These are phyloP conservation scores for Helichrysum umbraculigerum DNA, from an alignment of 129 eudicot genomes.

Conservation along the genomic window DNA sequence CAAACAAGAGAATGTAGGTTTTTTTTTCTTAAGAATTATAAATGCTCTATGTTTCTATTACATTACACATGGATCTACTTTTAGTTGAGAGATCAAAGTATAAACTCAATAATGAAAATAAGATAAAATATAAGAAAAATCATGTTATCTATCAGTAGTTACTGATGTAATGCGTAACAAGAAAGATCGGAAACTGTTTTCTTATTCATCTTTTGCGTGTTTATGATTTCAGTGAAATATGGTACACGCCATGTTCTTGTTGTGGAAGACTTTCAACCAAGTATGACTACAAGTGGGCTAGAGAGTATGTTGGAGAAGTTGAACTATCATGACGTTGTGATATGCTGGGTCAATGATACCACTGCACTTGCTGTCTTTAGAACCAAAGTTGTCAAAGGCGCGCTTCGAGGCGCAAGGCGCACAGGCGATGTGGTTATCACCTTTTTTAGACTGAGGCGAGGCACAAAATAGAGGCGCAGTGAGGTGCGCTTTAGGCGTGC, in stretches of 20 bases:
- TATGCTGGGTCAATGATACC: conserved; percentile 95
- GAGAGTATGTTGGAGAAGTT: conserved; percentile 71
- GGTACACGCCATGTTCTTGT: conserved; percentile 95
- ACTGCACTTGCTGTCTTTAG: conserved; percentile 85
- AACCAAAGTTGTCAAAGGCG: too few relatives aligned
- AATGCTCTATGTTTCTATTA: conserved; percentile 7
- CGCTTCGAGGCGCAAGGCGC: too few relatives aligned
- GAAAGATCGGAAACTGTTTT: conserved; percentile 9
- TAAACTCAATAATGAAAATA: too few relatives aligned
- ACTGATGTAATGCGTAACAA: conserved; percentile 6
- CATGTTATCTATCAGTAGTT: too few relatives aligned
- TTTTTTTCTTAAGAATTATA: conserved; percentile 7
- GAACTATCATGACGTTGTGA: conserved; percentile 61
- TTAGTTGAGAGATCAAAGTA: too few relatives aligned
- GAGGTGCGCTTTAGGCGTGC: too few relatives aligned
- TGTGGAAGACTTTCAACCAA: conserved; percentile 70
- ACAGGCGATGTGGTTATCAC: too few relatives aligned
- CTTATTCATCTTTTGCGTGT: background rate
- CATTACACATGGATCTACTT: too few relatives aligned
- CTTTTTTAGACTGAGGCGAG: too few relatives aligned
- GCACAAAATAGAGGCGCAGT: too few relatives aligned
- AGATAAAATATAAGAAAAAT: too few relatives aligned
- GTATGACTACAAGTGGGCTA: conserved; percentile 72
- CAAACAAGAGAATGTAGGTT: conserved; percentile 47
- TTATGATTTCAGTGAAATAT: conserved; percentile 48